Evolutionary conservation across 495 filamentous ascomycete genomes (phyloP).

Genomic region (Penicillium daleae): DNA sequence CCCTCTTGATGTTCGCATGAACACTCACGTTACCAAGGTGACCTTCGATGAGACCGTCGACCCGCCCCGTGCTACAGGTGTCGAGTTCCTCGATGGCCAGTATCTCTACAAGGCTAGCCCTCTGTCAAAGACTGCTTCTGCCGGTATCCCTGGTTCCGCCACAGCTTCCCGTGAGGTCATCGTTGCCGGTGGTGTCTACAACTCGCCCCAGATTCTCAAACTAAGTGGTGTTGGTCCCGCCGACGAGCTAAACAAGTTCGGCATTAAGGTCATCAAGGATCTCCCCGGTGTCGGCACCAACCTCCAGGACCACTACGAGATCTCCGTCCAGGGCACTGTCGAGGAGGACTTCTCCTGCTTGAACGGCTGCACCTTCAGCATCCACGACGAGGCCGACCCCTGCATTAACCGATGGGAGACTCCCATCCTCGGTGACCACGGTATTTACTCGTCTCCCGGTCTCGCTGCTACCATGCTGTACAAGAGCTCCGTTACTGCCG

Average conservation of each 20-base stretch:
- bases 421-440: conserved; percentile 37
- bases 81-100: conserved; percentile 65
- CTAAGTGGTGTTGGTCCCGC: conserved; percentile 63
- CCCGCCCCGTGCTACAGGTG: conserved; percentile 60
- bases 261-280: conserved; percentile 56
- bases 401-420: conserved; percentile 39
- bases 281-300: conserved; percentile 68
- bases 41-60: conserved; percentile 50
- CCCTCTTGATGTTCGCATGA: conserved; percentile 58
- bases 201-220: conserved; percentile 66
- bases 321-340: conserved; percentile 47
- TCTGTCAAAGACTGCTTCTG: conserved; percentile 19
- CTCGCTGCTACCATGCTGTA: conserved; percentile 50
- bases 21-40: conserved; percentile 67
- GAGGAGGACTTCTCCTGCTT: conserved; percentile 46
- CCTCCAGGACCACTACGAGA: conserved; percentile 67
- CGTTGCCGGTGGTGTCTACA: conserved; percentile 60
- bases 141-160: conserved; percentile 49
- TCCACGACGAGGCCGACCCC: conserved; percentile 7
- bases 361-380: conserved; percentile 17
- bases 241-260: conserved; percentile 47
- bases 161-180: conserved; percentile 60
- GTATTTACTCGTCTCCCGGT: conserved; percentile 54
- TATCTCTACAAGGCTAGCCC: conserved; percentile 64
- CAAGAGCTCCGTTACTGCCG: conserved; percentile 43